phyloP scores from a whole-genome alignment of 768 basidiomycete genomes.

The Amanita subjunquillea region DNA sequence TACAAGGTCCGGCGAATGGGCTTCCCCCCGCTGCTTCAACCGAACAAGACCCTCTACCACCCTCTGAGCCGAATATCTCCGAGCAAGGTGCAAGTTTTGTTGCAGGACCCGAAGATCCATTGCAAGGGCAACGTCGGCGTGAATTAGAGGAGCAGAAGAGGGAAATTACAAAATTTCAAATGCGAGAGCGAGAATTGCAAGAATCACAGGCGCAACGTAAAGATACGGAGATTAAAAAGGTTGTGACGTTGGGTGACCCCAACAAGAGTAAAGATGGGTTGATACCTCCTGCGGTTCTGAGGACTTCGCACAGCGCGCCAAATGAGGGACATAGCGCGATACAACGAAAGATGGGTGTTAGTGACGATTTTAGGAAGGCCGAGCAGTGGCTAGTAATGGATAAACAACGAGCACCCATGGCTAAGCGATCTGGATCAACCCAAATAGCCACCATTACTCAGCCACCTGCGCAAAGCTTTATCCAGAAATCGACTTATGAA shows the following conservation, averaged over 20 bases:
- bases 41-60: not conserved
- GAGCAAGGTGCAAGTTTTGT: not conserved
- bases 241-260: not conserved
- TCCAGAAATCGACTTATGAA: too few species aligned
- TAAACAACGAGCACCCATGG: slow-evolving; percentile 5
- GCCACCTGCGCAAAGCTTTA: not conserved
- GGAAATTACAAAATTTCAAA: slow-evolving; percentile 1
- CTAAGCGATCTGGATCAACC: not conserved
- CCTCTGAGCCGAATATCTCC: not conserved
- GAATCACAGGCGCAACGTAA: not conserved
- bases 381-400: slow-evolving; percentile 1
- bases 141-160: slow-evolving; percentile 1
- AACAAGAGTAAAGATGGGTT: not conserved
- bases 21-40: not conserved
- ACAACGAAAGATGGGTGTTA: not conserved
- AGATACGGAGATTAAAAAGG: not conserved
- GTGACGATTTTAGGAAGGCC: not conserved
- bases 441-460: not conserved
- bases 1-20: not conserved
- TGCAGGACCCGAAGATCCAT: not conserved
- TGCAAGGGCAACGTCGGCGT: not conserved
- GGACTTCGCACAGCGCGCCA: not conserved
- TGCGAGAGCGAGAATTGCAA: slow-evolving; percentile 1
- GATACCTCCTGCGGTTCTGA: not conserved
- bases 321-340: too few species aligned